These are phyloP conservation scores for Wickerhamiella domercqiae DNA, from an alignment of 805 yeast species.

Conservation along the genomic window DNA sequence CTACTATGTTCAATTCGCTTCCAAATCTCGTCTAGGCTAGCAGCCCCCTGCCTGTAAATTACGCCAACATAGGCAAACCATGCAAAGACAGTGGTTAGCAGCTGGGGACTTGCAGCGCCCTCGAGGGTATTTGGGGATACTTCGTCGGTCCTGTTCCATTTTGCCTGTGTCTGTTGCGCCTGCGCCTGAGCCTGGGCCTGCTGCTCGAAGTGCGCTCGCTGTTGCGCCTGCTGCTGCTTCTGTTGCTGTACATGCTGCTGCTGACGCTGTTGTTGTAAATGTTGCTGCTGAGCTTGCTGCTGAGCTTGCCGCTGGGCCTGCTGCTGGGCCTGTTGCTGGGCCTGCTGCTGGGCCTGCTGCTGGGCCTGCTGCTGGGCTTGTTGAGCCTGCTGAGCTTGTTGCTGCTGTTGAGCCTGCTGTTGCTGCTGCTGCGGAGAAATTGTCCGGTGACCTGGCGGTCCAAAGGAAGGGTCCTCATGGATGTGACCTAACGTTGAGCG, in stretches of 20 bases:
- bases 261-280: constrained; percentile 21
- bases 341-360: constrained; percentile 17
- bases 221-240: constrained; percentile 5
- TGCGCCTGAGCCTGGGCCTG: constrained; percentile 5
- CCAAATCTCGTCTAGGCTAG: constrained; percentile 6
- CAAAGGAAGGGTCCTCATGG: too few relatives aligned
- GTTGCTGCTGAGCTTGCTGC: constrained; percentile 19
- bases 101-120: too few relatives aligned
- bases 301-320: constrained; percentile 23
- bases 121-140: too few relatives aligned
- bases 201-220: constrained; percentile 7
- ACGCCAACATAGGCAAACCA: constrained; percentile 11
- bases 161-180: constrained; percentile 4
- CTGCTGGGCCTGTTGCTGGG: constrained; percentile 9
- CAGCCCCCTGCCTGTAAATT: constrained; percentile 6
- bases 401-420: too few relatives aligned
- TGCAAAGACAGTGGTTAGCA: constrained; percentile 9
- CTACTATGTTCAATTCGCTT: constrained; percentile 9
- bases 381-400: too few relatives aligned
- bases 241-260: constrained; percentile 2
- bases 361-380: constrained; percentile 14
- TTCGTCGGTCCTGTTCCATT: not conserved
- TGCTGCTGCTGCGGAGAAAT: constrained; percentile 3
- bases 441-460: too few relatives aligned
- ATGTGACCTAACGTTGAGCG: not conserved